Conservation (phyloP, 495 filamentous ascomycete genomes). For the Penicillium roqueforti region DNA sequence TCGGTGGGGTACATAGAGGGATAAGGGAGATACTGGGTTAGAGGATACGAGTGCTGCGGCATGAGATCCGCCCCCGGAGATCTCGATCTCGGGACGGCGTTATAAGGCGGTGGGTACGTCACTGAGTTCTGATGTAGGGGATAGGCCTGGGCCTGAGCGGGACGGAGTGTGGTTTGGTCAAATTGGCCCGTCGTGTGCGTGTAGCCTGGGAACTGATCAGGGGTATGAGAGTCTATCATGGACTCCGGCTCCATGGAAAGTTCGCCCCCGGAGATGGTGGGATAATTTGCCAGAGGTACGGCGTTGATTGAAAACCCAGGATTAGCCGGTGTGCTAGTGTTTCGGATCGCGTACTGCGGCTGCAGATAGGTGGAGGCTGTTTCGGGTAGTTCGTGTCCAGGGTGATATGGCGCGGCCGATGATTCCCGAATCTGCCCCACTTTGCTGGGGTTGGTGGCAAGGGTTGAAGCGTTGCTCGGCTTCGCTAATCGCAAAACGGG, state of each 20-base stretch:
- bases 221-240: conserved; percentile 17
- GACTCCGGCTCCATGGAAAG: conserved; percentile 31
- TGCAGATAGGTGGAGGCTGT: conserved; percentile 7
- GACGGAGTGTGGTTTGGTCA: conserved; percentile 16
- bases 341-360: conserved; percentile 20
- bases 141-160: conserved; percentile 18
- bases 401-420: conserved; percentile 2
- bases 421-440: neutral
- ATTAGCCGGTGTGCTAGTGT: conserved; percentile 12
- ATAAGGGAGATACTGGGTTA: conserved; percentile 16
- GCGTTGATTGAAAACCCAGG: conserved; percentile 14
- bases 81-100: conserved; percentile 25
- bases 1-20: conserved; percentile 16
- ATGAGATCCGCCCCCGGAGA: conserved; percentile 22
- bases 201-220: conserved; percentile 13
- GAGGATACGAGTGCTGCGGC: conserved; percentile 26
- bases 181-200: conserved; percentile 13
- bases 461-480: conserved; percentile 20
- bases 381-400: neutral
- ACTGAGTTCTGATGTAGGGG: conserved; percentile 35
- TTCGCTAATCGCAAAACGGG: conserved; percentile 73
- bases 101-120: conserved; percentile 40
- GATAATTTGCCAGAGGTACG: conserved; percentile 15
- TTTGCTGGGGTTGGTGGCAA: conserved; percentile 4
- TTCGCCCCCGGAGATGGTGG: conserved; percentile 26